Base-by-base conservation (phyloP, 1,139 yeast species). In the Blastobotrys persicus region DNA sequence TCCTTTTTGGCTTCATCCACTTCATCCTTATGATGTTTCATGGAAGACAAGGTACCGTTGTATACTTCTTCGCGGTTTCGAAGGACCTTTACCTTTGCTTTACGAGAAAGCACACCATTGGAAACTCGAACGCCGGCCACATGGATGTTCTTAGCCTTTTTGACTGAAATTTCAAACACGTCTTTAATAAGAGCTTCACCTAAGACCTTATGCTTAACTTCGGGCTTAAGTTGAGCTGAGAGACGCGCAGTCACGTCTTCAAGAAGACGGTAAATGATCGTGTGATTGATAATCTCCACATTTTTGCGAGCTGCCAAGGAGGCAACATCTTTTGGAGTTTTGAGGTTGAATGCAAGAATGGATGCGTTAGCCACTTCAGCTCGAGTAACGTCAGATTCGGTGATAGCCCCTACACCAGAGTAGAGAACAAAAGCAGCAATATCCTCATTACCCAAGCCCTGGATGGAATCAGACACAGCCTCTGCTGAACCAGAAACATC, bases 91-190 rank as follows among this genome's bases (percentile, higher is more conserved):
- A 89, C 80, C 35, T 70, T 69, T 1, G 85, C 72, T 12, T 80
- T 74, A 55, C 86, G 76, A 57, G 79, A 77, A 42, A 92, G 68
- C 1, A 71, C 66, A 9, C 99, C 99, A 44, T 77, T 78, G 16
- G 71, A 63, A n/a, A 92, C 89, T 62, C 85, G 83, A 62, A 95
- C 87, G 3, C 99, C 99, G 0, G 98, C 98, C 61, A 92, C 79
- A 56, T 76, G 77, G 48, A 79, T 68, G 18, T 72, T 73, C 49
- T 74, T 74, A 58, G 78, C 79, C 54, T 75, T 69, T 18, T 69
- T 69, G 20, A 72, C 68, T 3, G 85, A 77, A 53, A 91, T 84
- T 34, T 77, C 77, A 68, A 92, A 91, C 1, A 88, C 75, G 49
- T 84, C 87, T 59, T 83, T 81, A 42, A 92, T 72, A 6, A 79